Conservation (phyloP, 1,284 basidiomycete genomes). For the Cryptococcus floricola region DNA sequence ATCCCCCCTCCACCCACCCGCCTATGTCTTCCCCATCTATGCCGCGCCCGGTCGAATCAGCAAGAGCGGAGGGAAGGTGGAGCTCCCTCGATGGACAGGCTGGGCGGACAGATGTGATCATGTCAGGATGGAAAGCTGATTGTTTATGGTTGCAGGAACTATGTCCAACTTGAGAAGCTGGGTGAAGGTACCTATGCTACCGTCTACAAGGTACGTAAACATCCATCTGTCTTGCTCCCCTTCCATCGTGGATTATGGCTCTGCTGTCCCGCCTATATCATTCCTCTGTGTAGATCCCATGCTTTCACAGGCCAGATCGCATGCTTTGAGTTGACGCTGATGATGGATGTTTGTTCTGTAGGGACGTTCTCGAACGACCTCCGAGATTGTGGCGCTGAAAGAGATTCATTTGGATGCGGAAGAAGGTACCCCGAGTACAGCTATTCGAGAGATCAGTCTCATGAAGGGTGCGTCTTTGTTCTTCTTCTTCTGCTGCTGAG, state of each 20-base stretch:
- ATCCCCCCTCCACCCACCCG: too few relatives aligned
- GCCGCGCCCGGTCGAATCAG: not conserved
- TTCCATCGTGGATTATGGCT: not conserved
- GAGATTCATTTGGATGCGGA: slow-evolving; percentile 98
- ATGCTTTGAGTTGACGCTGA: not conserved
- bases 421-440: slow-evolving; percentile 95
- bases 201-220: slow-evolving; percentile 70
- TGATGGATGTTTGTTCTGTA: slow-evolving; percentile 43
- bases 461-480: slow-evolving; percentile 60
- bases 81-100: not conserved
- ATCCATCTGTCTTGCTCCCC: not conserved
- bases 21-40: not conserved
- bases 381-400: slow-evolving; percentile 81
- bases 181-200: slow-evolving; percentile 63
- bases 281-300: too few relatives aligned
- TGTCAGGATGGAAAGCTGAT: not conserved
- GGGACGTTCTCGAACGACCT: slow-evolving; percentile 67
- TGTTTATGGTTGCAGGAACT: slow-evolving; percentile 40
- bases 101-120: not conserved
- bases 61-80: not conserved
- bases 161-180: slow-evolving; percentile 75
- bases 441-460: slow-evolving; percentile 94
- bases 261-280: not conserved
- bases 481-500: not conserved
- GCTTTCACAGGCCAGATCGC: not conserved